phyloP scores from a whole-genome alignment of 2,329 filamentous ascomycete species.

The Monilinia fructigena region DNA sequence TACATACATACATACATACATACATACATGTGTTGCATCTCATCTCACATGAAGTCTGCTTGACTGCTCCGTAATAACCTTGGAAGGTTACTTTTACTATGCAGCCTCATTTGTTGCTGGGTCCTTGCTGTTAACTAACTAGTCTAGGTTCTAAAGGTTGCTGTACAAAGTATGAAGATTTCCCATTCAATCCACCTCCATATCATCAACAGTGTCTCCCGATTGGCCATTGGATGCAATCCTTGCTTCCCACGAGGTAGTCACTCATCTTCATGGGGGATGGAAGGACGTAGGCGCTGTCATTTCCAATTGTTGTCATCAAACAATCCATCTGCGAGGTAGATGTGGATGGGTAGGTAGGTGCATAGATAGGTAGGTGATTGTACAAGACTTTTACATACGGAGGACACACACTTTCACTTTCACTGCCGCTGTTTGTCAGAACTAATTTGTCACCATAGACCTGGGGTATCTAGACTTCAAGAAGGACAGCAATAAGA shows the following conservation, averaged over 20 bases:
- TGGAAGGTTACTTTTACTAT: neutral
- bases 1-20: too few species aligned
- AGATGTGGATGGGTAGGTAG: too few species aligned
- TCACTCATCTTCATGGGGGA: conserved; percentile 14
- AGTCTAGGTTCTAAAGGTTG: neutral
- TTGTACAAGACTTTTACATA: too few species aligned
- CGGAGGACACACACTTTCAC: too few species aligned
- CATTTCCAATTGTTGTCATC: neutral
- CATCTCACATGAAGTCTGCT: neutral
- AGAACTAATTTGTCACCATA: neutral
- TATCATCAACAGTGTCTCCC: neutral
- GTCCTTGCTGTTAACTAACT: neutral
- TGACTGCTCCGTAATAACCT: too few species aligned
- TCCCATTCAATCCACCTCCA: neutral
- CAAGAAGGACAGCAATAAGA: neutral
- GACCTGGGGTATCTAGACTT: too few species aligned
- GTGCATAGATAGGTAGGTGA: too few species aligned
- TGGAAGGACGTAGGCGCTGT: conserved; percentile 8
- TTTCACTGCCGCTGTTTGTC: neutral
- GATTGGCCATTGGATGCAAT: neutral
- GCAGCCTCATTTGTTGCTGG: conserved; percentile 13
- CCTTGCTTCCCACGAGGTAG: conserved; percentile 22
- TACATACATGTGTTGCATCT: too few species aligned
- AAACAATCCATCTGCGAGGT: neutral
- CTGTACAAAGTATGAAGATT: neutral